Evolutionary conservation across 1,139 yeast species (phyloP).

Genomic region (Kodamaea fungicola): DNA sequence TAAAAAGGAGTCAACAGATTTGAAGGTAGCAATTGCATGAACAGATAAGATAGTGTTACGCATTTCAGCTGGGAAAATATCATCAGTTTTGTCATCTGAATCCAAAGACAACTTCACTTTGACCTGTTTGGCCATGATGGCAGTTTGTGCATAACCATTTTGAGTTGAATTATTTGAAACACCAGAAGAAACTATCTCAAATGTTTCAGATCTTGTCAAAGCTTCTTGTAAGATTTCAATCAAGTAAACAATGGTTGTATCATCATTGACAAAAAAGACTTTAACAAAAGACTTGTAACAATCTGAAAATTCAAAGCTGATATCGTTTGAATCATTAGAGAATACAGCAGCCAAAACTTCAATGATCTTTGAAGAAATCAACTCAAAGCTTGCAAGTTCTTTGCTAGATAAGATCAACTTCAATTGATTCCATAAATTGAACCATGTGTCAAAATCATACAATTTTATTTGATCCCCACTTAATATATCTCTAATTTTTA

Average conservation of each 20-base stretch:
- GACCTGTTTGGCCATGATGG: slow-evolving; percentile 71
- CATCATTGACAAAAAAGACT: slow-evolving; percentile 35
- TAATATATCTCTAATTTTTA: slow-evolving; percentile 15
- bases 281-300: slow-evolving; percentile 46
- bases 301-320: slow-evolving; percentile 19
- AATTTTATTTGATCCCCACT: slow-evolving; percentile 8
- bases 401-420: slow-evolving; percentile 23
- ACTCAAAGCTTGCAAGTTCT: slow-evolving; percentile 67
- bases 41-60: slow-evolving; percentile 57
- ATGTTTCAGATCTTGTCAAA: slow-evolving; percentile 69
- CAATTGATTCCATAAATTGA: slow-evolving; percentile 44
- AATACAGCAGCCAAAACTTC: slow-evolving; percentile 44
- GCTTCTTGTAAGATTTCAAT: slow-evolving; percentile 69
- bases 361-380: slow-evolving; percentile 67
- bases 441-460: slow-evolving; percentile 39
- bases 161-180: slow-evolving; percentile 9
- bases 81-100: slow-evolving; percentile 22
- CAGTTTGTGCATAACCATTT: slow-evolving; percentile 33
- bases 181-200: slow-evolving; percentile 66
- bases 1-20: slow-evolving; percentile 64
- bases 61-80: slow-evolving; percentile 25
- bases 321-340: slow-evolving; percentile 21
- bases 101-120: slow-evolving; percentile 46
- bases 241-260: slow-evolving; percentile 36
- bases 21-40: slow-evolving; percentile 89